These are phyloP conservation scores for Anethum foeniculum DNA, from an alignment of 140 eudicot genomes.

Conservation along the genomic window DNA sequence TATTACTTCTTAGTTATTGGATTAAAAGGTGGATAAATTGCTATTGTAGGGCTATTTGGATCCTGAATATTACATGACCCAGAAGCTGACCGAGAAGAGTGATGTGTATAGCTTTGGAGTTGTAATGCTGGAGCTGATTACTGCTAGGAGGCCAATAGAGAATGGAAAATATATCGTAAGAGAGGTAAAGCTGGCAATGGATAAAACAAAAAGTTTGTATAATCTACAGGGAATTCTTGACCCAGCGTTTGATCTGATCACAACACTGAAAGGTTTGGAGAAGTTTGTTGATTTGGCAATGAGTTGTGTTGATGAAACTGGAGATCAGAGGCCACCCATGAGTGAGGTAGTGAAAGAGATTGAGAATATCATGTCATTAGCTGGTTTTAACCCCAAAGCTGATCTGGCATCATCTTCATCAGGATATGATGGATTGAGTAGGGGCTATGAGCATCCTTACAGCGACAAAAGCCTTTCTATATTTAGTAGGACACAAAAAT, in stretches of 20 bases:
- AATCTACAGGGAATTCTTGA: slow-evolving; percentile 46
- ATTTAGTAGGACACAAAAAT: neutral
- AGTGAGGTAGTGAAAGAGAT: slow-evolving; percentile 64
- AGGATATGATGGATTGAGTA: neutral
- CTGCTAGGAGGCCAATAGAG: slow-evolving; percentile 53
- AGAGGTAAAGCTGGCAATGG: slow-evolving; percentile 49
- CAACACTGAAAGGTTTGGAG: slow-evolving; percentile 40
- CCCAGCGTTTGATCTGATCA: slow-evolving; percentile 34
- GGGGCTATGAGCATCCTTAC: slow-evolving; percentile 3
- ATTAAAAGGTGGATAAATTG: neutral
- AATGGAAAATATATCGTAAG: slow-evolving; percentile 55
- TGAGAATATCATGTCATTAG: slow-evolving; percentile 43
- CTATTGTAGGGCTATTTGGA: slow-evolving; percentile 57
- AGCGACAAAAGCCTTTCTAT: slow-evolving; percentile 7
- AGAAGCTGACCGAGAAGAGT: slow-evolving; percentile 54
- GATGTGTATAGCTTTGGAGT: slow-evolving; percentile 73
- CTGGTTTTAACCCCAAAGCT: slow-evolving; percentile 41
- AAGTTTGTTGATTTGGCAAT: slow-evolving; percentile 51
- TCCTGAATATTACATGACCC: slow-evolving; percentile 69
- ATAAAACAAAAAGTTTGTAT: slow-evolving; percentile 37
- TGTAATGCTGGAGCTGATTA: slow-evolving; percentile 48
- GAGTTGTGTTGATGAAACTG: slow-evolving; percentile 43
- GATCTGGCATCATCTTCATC: slow-evolving; percentile 39
- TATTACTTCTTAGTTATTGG: neutral
- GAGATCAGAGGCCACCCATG: slow-evolving; percentile 48